A percentile compares a stretch with the other conserved stretches of the same genome.
Conservation (phyloP, 2,329 filamentous ascomycete species). For the Talaromyces funiculosus region DNA sequence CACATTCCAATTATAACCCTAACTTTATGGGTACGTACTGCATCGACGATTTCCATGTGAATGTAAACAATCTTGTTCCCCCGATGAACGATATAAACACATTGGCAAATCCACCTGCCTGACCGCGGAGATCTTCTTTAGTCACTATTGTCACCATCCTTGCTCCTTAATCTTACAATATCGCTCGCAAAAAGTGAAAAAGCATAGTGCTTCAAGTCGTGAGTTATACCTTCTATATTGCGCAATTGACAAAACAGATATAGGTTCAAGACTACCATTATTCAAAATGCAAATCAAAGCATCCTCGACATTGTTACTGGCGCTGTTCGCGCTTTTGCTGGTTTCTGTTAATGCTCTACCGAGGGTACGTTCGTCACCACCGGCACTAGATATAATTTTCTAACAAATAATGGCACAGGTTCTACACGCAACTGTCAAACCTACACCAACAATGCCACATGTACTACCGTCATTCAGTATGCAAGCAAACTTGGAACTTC, state of each 20-base stretch:
- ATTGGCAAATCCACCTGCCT: neutral
- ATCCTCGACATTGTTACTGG: neutral
- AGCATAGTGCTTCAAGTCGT: neutral
- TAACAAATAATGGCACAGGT: neutral
- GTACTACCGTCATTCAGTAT: neutral
- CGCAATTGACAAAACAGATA: neutral
- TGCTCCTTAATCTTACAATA: neutral
- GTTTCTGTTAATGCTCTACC: conserved; percentile 8
- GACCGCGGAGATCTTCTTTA: neutral
- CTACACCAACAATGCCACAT: neutral
- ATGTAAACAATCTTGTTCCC: neutral
- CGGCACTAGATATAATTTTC: neutral
- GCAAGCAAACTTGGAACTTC: neutral
- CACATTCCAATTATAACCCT: neutral
- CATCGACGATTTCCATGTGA: neutral
- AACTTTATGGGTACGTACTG: neutral
- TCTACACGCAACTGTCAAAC: neutral
- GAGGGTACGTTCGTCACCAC: neutral
- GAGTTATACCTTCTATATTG: neutral
- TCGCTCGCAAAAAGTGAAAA: neutral
- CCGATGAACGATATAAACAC: neutral
- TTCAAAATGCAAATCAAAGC: conserved; percentile 4
- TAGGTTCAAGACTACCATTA: neutral
- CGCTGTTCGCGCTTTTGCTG: neutral
- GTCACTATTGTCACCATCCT: neutral